phyloP scores from a whole-genome alignment of 139 green algal species.

The Micromonas commoda region DNA sequence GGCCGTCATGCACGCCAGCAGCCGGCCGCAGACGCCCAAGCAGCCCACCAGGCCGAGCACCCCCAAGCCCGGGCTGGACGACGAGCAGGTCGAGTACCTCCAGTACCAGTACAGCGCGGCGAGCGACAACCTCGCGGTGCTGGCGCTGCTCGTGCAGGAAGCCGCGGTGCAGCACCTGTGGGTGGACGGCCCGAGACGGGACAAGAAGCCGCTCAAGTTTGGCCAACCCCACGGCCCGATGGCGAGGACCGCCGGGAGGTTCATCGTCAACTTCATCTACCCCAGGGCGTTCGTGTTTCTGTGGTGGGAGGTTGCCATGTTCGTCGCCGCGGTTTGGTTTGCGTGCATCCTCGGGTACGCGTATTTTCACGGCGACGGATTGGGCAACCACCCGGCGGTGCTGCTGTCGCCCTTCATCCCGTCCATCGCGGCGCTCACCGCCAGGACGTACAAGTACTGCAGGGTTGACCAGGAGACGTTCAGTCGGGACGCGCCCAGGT shows the following conservation, averaged over 20 bases:
- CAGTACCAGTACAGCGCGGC: no score
- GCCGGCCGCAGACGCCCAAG: no score
- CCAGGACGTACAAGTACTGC: no score
- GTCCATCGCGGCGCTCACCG: neutral
- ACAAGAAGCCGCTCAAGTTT: neutral
- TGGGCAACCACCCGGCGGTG: neutral
- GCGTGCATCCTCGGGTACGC: neutral
- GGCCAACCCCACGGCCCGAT: neutral
- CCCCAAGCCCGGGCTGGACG: no score
- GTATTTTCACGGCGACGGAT: neutral
- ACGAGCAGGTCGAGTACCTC: no score
- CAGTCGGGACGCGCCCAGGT: neutral
- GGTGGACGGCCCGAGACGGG: neutral
- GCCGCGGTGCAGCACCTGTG: neutral
- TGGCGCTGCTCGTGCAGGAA: neutral
- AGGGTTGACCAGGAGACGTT: no score
- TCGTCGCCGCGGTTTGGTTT: neutral
- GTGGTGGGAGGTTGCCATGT: neutral
- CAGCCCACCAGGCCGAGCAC: no score
- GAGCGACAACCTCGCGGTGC: neutral
- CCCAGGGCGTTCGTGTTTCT: neutral
- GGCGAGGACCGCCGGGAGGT: neutral
- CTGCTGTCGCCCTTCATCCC: neutral
- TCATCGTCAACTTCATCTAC: neutral
- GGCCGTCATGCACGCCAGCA: no score